Conservation (phyloP, 352 stramenopile species). For the Albugo candida region DNA sequence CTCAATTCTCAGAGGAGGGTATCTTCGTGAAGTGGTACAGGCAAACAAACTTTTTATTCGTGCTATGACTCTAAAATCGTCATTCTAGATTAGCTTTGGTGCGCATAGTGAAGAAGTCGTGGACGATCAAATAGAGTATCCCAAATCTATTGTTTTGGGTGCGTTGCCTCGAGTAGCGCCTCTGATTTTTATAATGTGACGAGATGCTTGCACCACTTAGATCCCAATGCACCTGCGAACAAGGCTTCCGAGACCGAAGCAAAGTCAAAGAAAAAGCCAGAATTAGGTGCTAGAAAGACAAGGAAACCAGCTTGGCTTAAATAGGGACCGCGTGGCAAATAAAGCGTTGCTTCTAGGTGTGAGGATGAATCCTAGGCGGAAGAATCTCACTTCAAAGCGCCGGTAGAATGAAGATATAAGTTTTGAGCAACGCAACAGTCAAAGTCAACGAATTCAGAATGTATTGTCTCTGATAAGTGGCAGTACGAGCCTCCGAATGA, state of each 20-base stretch:
- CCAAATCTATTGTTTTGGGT: slow-evolving; percentile 12
- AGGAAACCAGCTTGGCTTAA: too few species aligned
- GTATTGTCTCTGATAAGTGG: too few species aligned
- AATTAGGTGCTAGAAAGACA: slow-evolving; percentile 4
- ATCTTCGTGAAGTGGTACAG: slow-evolving; percentile 30
- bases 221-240: slow-evolving; percentile 7
- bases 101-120: slow-evolving; percentile 1
- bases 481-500: too few species aligned
- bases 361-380: too few species aligned
- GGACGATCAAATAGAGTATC: slow-evolving; percentile 2
- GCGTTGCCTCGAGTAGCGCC: background rate
- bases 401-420: too few species aligned
- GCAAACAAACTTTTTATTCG: too few species aligned
- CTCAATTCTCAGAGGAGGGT: slow-evolving; percentile 18
- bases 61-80: slow-evolving; percentile 10
- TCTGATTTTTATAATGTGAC: background rate
- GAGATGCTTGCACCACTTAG: slow-evolving; percentile 7
- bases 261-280: slow-evolving; percentile 8
- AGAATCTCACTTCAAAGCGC: too few species aligned
- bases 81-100: slow-evolving; percentile 6
- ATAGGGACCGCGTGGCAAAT: too few species aligned
- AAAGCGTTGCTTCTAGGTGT: too few species aligned
- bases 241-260: background rate
- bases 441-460: too few species aligned
- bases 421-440: too few species aligned